Evolutionary conservation across 441 rosid species (phyloP).

Genomic region (Pelargonium myrrhifolium): DNA sequence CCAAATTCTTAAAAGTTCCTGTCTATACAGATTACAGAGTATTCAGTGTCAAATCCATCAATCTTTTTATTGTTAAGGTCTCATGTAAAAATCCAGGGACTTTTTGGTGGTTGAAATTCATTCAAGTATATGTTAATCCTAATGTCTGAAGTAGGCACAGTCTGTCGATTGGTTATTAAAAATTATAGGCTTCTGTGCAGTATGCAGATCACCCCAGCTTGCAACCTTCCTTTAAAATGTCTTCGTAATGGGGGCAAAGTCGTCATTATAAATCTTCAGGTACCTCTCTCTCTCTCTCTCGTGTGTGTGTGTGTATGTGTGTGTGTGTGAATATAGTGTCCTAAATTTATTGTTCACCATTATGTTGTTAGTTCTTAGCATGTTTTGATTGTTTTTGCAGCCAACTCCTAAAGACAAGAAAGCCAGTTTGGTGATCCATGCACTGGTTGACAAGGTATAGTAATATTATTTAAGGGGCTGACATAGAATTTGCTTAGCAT

Average conservation of each 20-base stretch:
- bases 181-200: constrained; percentile 9
- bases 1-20: not conserved
- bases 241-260: constrained; percentile 16
- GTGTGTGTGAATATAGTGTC: not conserved
- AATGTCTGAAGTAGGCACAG: not conserved
- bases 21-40: not conserved
- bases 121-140: not conserved
- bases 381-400: constrained; percentile 1
- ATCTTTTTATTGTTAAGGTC: not conserved
- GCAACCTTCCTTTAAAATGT: constrained; percentile 12
- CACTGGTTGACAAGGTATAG: constrained; percentile 9
- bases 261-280: constrained; percentile 14
- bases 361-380: not conserved
- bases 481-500: not conserved
- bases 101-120: not conserved
- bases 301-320: too few relatives aligned
- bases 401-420: constrained; percentile 14
- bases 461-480: not conserved
- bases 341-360: not conserved
- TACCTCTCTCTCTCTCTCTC: too few relatives aligned
- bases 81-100: not conserved
- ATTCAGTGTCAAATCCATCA: not conserved
- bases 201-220: constrained; percentile 15
- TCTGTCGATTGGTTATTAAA: not conserved
- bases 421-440: constrained; percentile 17